Percentiles rank a stretch among this genome's conserved stretches.
Conservation (phyloP, 192 early-diverging fungal genomes). For the Coemansia sp. region DNA sequence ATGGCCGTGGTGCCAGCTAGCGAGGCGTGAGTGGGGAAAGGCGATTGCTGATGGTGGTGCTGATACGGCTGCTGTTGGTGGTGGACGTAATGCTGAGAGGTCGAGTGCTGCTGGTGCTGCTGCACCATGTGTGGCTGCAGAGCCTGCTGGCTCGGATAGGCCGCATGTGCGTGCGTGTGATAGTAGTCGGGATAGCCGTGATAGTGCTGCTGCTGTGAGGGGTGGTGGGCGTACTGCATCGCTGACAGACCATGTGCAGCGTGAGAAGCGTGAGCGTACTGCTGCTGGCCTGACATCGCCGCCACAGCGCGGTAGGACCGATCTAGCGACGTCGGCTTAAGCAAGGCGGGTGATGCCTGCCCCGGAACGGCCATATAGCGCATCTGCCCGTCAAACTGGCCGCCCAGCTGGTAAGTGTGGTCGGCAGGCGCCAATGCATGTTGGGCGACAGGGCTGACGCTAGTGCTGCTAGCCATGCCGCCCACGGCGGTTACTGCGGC, state of each 20-base stretch:
- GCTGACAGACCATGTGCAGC: slow-evolving; percentile 24
- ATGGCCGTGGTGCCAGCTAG: slow-evolving; percentile 31
- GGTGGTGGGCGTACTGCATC: slow-evolving; percentile 30
- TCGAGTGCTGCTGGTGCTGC: slow-evolving; percentile 10
- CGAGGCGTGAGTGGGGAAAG: slow-evolving; percentile 32
- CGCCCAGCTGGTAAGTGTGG: slow-evolving; percentile 28
- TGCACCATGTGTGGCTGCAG: slow-evolving; percentile 28
- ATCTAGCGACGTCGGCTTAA: slow-evolving; percentile 34
- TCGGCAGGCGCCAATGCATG: slow-evolving; percentile 43
- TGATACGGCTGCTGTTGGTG: slow-evolving; percentile 21
- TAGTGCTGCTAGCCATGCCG: slow-evolving; percentile 35
- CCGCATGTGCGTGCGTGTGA: slow-evolving; percentile 28
- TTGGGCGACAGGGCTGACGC: slow-evolving; percentile 46
- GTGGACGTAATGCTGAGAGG: slow-evolving; percentile 10
- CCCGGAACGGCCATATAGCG: slow-evolving; percentile 53
- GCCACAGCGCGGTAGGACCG: slow-evolving; percentile 32
- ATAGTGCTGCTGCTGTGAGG: slow-evolving; percentile 24
- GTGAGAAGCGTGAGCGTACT: slow-evolving; percentile 7
- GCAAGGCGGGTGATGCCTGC: slow-evolving; percentile 32
- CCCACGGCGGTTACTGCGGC: slow-evolving; percentile 26
- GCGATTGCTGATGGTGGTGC: slow-evolving; percentile 21
- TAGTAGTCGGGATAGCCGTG: slow-evolving; percentile 33
- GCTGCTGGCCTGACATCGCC: slow-evolving; percentile 20
- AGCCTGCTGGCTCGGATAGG: slow-evolving; percentile 20
- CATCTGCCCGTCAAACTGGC: slow-evolving; percentile 49